Base-by-base conservation (phyloP, 768 basidiomycete species). In the Termitomyces sp. region DNA sequence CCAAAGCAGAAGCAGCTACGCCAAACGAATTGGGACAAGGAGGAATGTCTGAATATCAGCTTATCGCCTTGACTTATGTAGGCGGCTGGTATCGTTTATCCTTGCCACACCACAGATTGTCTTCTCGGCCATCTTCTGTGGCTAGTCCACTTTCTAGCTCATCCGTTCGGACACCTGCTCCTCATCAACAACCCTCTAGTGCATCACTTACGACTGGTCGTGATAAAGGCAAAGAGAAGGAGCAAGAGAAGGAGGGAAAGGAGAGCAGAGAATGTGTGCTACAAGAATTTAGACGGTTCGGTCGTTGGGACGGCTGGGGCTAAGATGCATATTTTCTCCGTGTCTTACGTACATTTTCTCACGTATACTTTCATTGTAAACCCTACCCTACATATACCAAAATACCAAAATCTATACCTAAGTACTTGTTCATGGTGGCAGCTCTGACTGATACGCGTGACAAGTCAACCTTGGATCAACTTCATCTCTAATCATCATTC, bases 41-140 rank as follows among this genome's bases (percentile, higher is more conserved):
- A 55, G 47, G 59, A 61, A 35, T 33, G n/a, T 63, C 67, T 20
- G 86, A 93, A 62, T 81, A 87, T 65, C 91, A 94, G 65, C 80
- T 97, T 20, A 74, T 96, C 58, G 92, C 90, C 5, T 70, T 96
- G 60, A 96, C 94, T 0, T 94, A 86, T 65, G 82, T 85, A 0
- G 93, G 94, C n/a, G 90, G 92, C 1, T 96, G 94, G 94, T 96
- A 93, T 72, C 82, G 92, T 8, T 76, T 95, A 12, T 80, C 87
- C 18, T 71, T 94, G 16, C 90, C 81, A n/a, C 65, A 61, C 60
- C 65, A 60, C 59, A 70, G 66, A 38, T 65, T 61, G 38, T n/a
- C 48, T 46, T 53, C 62, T 62, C 35, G 61, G 24, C 58, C 64
- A 45, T 24, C 49, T 43, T 49, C 62, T 60, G 33, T 62, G 24